Base-by-base conservation (phyloP, 164 flowering plant species). In the Magnolia officinalis region DNA sequence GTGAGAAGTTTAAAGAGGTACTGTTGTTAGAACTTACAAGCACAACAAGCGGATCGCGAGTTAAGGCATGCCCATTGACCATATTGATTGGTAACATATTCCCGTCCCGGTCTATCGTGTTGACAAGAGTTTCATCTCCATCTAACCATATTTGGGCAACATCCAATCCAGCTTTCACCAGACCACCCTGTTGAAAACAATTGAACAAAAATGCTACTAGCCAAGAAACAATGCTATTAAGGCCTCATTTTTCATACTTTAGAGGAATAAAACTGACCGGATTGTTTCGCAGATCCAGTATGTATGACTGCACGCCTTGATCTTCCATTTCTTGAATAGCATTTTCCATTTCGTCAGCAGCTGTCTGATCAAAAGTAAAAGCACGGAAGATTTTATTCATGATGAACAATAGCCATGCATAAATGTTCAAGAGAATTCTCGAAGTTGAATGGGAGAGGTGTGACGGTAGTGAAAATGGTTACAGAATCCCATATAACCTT, bases 81-180 rank as follows among this genome's bases (percentile, higher is more conserved):
- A 91, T 87, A 78, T 80, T 92, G 67, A 96, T 94, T 6, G 98
- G 98, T 67, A 82, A 73, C 91, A 90, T 85, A 74, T 91, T 85
- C 4, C 99, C 97, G 23, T 90, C 87, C 8, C 99, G 85, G 79
- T 96, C 99, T 71, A 91, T 84, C 23, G 99, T 88, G 85, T 96
- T 90, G 72, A 96, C 99, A 72, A 94, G 90, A 72, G 97, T 96
- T 87, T 93, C 98, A 81, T 92, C 88, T 49, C 99, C 99, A 82
- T 94, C 97, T n/a, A 96, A 86, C 96, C 99, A 96, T 67, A 96
- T 90, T 78, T 91, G 96, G 63, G 99, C 97, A 82, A 94, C 97
- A 84, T 96, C 99, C 52, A 96, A 88, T 65, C 99, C 99, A 51
- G 92, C 94, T 85, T 83, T 94, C 24, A 96, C 98, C 82, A 96